A percentile compares a stretch with the other conserved stretches of the same genome.
These are phyloP conservation scores for Trichosanthes truncata DNA, from an alignment of 306 rosid species.

Conservation along the genomic window DNA sequence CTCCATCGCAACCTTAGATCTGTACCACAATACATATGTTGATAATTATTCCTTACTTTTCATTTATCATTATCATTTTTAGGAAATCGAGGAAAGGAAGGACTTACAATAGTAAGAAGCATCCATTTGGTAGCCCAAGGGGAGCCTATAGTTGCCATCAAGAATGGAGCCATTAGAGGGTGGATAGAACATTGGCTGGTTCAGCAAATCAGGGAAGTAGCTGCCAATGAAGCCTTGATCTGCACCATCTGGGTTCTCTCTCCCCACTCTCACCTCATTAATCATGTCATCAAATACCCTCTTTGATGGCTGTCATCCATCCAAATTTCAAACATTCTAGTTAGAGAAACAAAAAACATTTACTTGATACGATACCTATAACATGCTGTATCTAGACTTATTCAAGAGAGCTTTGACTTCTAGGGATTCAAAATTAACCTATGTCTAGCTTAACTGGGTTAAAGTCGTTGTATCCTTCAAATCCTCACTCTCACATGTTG, in stretches of 20 bases:
- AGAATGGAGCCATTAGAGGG: constrained; percentile 63
- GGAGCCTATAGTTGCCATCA: constrained; percentile 77
- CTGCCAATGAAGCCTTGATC: constrained; percentile 92
- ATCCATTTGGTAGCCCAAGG: constrained; percentile 97
- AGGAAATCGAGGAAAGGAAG: neutral
- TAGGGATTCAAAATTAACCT: too few relatives aligned
- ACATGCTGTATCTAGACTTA: neutral
- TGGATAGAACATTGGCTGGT: constrained; percentile 67
- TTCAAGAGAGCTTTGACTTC: too few relatives aligned
- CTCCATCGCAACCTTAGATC: constrained; percentile 88
- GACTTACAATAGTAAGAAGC: constrained; percentile 89
- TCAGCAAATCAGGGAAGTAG: constrained; percentile 82
- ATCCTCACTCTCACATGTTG: neutral
- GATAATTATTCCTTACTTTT: too few relatives aligned
- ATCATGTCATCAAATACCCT: constrained; percentile 74
- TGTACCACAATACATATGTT: constrained; percentile 4
- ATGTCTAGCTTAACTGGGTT: too few relatives aligned
- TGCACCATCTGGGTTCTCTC: constrained; percentile 91
- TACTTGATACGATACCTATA: neutral
- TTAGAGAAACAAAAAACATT: neutral
- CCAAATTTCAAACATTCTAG: neutral
- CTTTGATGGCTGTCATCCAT: constrained; percentile 59
- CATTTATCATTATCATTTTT: too few relatives aligned
- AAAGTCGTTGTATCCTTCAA: too few relatives aligned
- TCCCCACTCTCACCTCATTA: constrained; percentile 45